phyloP scores from a whole-genome alignment of 2,329 filamentous ascomycete species.

The Tolypocladium sp. region DNA sequence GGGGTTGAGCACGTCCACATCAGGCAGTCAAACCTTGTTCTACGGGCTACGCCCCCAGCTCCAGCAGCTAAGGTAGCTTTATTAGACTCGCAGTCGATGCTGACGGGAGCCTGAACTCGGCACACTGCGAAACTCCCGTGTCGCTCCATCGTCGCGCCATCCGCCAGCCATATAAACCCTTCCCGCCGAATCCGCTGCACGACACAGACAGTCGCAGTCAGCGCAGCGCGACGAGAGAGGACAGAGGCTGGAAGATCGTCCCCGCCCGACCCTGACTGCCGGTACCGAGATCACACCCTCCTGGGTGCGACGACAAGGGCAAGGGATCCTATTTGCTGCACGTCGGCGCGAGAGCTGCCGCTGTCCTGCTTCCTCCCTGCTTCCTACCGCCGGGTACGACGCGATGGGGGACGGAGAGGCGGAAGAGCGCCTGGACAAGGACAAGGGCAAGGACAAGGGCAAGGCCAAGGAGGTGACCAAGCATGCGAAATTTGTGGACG shows the following conservation, averaged over 20 bases:
- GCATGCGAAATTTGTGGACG: constrained; percentile 14
- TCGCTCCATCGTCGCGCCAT: background rate
- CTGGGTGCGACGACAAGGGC: background rate
- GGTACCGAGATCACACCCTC: background rate
- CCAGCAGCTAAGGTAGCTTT: background rate
- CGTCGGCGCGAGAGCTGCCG: constrained; percentile 2
- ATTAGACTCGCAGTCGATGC: background rate
- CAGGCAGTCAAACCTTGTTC: background rate
- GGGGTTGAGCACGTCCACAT: background rate
- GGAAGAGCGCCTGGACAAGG: background rate
- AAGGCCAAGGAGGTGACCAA: constrained; percentile 9
- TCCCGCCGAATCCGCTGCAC: background rate
- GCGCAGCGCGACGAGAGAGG: no score
- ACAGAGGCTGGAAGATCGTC: background rate
- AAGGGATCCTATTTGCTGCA: background rate
- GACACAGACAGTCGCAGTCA: background rate
- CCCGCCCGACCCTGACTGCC: background rate
- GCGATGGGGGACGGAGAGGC: background rate
- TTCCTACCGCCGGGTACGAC: background rate
- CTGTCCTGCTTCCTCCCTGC: constrained; percentile 3
- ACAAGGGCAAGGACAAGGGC: no score
- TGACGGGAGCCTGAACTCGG: background rate
- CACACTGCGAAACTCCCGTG: background rate
- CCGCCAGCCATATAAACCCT: background rate
- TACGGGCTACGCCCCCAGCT: background rate